A percentile compares a stretch with the other conserved stretches of the same genome.
Evolutionary conservation across 1,284 basidiomycete species (phyloP).

Genomic region (Sanghuangporus weigelae): DNA sequence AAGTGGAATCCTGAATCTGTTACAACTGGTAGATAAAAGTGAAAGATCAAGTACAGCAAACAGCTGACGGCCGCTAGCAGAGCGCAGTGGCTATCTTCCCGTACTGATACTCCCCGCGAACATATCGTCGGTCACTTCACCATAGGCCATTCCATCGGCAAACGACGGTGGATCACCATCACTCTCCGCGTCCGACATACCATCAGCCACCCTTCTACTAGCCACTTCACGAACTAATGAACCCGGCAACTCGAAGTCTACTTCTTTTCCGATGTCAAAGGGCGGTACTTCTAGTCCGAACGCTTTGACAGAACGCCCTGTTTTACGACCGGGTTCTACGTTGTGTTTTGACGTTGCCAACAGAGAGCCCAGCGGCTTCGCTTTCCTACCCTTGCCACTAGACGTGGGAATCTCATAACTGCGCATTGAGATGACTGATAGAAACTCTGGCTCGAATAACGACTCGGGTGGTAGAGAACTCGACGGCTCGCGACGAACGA

Average conservation of each 20-base stretch:
- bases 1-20: background rate
- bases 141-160: background rate
- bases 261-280: background rate
- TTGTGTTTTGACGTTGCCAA: slow-evolving; percentile 13
- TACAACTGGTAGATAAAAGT: background rate
- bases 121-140: background rate
- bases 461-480: background rate
- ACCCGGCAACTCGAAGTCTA: slow-evolving; percentile 11
- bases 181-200: background rate
- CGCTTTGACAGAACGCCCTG: slow-evolving; percentile 7
- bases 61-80: background rate
- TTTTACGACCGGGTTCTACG: slow-evolving; percentile 7
- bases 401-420: background rate
- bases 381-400: background rate
- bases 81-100: background rate
- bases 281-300: slow-evolving; percentile 13
- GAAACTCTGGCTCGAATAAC: background rate
- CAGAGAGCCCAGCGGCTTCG: background rate
- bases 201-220: background rate
- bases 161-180: slow-evolving; percentile 1
- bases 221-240: background rate
- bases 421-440: background rate
- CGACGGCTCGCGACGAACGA: background rate
- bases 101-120: background rate
- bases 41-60: background rate